These are phyloP conservation scores for Ustilago crameri DNA, from an alignment of 1,284 basidiomycete species.

Conservation along the genomic window DNA sequence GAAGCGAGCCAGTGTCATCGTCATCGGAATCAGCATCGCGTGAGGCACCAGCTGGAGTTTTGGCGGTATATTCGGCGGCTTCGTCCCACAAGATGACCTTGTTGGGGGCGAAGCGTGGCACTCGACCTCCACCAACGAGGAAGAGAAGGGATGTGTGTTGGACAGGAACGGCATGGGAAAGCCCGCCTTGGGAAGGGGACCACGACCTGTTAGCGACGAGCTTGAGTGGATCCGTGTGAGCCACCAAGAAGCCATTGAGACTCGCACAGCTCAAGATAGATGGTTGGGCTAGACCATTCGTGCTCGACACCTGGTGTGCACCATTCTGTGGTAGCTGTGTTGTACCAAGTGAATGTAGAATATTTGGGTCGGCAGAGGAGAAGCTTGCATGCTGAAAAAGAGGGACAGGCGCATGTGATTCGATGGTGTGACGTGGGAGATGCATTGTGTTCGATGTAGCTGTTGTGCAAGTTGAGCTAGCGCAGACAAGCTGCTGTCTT, in stretches of 20 bases:
- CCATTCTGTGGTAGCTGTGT: not conserved
- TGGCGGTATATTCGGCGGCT: conserved; percentile 33
- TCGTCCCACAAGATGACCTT: conserved; percentile 64
- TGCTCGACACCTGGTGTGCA: not conserved
- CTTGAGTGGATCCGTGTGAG: conserved; percentile 49
- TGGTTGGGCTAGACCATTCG: conserved; percentile 21
- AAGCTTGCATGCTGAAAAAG: conserved; percentile 53
- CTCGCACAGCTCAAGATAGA: conserved; percentile 60
- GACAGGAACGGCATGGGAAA: conserved; percentile 48
- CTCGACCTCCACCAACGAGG: conserved; percentile 59
- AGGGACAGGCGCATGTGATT: conserved; percentile 46
- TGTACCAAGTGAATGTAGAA: not conserved
- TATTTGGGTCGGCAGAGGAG: conserved; percentile 19
- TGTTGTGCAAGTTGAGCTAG: not conserved
- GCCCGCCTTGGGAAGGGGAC: conserved; percentile 51
- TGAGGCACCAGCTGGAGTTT: not conserved
- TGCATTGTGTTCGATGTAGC: conserved; percentile 33
- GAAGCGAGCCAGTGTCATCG: conserved; percentile 3
- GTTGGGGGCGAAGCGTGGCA: conserved; percentile 62
- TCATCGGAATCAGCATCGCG: conserved; percentile 19
- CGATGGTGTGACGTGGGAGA: conserved; percentile 57
- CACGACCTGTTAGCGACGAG: conserved; percentile 45
- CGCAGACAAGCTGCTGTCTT: conserved; percentile 8
- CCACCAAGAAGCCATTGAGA: conserved; percentile 54
- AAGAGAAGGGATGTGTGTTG: conserved; percentile 56